A percentile compares a stretch with the other conserved stretches of the same genome.
phyloP scores from a whole-genome alignment of 2,329 filamentous ascomycete genomes.

The Paramyrothecium roridum region DNA sequence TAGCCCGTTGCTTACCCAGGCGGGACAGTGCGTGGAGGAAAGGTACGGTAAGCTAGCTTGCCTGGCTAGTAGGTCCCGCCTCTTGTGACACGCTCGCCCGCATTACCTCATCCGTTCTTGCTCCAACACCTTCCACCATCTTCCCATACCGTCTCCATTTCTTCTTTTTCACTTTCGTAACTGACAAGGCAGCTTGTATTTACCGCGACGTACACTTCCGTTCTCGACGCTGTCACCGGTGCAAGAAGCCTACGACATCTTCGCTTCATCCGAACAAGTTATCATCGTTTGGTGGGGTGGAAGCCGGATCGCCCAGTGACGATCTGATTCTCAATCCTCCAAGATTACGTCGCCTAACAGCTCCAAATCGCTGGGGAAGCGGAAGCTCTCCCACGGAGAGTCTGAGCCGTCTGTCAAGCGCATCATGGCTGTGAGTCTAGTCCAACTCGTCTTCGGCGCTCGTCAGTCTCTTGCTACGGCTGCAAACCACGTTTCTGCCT shows the following conservation, averaged over 20 bases:
- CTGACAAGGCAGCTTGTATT: no score
- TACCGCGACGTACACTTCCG: background rate
- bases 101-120: slow-evolving; percentile 17
- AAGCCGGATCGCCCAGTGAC: slow-evolving; percentile 26
- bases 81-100: slow-evolving; percentile 10
- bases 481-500: background rate
- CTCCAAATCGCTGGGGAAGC: slow-evolving; percentile 60
- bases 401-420: slow-evolving; percentile 54
- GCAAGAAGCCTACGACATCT: background rate
- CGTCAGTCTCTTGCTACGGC: background rate
- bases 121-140: slow-evolving; percentile 7
- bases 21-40: no score
- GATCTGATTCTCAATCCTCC: slow-evolving; percentile 16
- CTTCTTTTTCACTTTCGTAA: no score
- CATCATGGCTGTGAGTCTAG: slow-evolving; percentile 56
- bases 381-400: slow-evolving; percentile 62
- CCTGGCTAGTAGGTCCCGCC: slow-evolving; percentile 14
- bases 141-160: slow-evolving; percentile 5
- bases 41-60: background rate
- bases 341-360: slow-evolving; percentile 29
- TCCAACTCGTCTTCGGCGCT: background rate
- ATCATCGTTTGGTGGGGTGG: slow-evolving; percentile 27
- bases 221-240: background rate
- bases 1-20: slow-evolving; percentile 1
- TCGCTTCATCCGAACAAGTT: slow-evolving; percentile 9